Conservation (phyloP, 768 basidiomycete genomes). For the Termitomyces sp. region DNA sequence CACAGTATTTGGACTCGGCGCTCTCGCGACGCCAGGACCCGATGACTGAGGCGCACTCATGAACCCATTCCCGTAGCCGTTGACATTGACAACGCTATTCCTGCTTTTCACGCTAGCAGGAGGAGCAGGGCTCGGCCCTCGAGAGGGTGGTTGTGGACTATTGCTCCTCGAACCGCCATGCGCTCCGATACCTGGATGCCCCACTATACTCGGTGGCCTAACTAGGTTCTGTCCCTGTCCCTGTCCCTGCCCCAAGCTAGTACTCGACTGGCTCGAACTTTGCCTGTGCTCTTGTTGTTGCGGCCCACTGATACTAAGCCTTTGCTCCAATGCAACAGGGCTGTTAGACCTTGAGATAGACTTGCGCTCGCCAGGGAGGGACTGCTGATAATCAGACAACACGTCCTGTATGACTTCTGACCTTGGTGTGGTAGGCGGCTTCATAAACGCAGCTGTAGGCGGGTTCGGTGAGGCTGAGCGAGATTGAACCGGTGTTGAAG, state of each 20-base stretch:
- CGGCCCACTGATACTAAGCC: conserved; percentile 17
- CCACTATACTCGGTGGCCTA: conserved; percentile 54
- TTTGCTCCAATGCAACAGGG: conserved; percentile 22
- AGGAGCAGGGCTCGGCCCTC: conserved; percentile 50
- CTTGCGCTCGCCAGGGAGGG: conserved; percentile 81
- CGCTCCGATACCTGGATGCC: conserved; percentile 80
- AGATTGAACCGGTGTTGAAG: conserved; percentile 21
- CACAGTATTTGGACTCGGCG: conserved; percentile 72
- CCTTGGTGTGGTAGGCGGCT: conserved; percentile 35
- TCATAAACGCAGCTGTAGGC: conserved; percentile 74
- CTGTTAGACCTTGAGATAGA: conserved; percentile 51
- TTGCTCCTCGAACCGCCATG: conserved; percentile 53
- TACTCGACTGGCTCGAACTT: conserved; percentile 3
- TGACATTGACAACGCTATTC: conserved; percentile 7
- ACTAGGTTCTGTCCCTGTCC: conserved; percentile 36
- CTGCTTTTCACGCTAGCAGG: conserved; percentile 12
- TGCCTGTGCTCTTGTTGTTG: conserved; percentile 8
- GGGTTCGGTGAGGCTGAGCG: conserved; percentile 71
- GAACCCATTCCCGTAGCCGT: conserved; percentile 26
- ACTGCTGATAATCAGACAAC: conserved; percentile 71
- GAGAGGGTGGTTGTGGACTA: conserved; percentile 55
- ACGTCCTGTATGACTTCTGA: conserved; percentile 68
- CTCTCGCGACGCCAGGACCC: conserved; percentile 33
- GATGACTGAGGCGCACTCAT: conserved; percentile 31
- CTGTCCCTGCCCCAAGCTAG: conserved; percentile 6